A percentile compares a stretch with the other conserved stretches of the same genome.
phyloP scores from a whole-genome alignment of 768 basidiomycete genomes.

The Lactarius akahatsu region DNA sequence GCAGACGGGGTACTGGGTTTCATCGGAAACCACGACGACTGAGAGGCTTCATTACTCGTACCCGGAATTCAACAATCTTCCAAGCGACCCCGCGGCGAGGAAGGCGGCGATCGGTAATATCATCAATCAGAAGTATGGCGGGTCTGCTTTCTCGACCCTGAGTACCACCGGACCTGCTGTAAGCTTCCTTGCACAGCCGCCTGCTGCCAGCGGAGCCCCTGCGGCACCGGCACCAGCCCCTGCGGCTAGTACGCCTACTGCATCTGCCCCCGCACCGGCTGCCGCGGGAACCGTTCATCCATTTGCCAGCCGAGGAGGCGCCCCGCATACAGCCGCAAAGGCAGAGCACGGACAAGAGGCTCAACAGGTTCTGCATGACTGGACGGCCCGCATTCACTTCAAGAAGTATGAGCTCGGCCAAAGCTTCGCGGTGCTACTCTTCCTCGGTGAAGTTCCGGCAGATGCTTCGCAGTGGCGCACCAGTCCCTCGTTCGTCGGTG shows the following conservation, averaged over 20 bases:
- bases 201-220: not conserved
- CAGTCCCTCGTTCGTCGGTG: conserved; percentile 43
- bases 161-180: not conserved
- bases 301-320: conserved; percentile 10
- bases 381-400: conserved; percentile 44
- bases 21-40: conserved; percentile 36
- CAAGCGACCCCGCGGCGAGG: conserved; percentile 34
- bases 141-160: not conserved
- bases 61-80: conserved; percentile 48
- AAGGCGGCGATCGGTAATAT: conserved; percentile 36
- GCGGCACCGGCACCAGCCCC: not conserved
- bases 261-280: not conserved
- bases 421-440: conserved; percentile 48
- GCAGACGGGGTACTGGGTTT: conserved; percentile 42
- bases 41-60: conserved; percentile 46
- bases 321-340: not conserved
- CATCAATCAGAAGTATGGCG: conserved; percentile 42
- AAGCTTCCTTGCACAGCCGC: conserved; percentile 24
- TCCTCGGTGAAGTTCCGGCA: conserved; percentile 45
- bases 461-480: conserved; percentile 41
- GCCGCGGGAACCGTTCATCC: not conserved
- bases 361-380: conserved; percentile 35
- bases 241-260: not conserved
- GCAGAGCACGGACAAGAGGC: not conserved
- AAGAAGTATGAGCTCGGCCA: conserved; percentile 45